Conservation (phyloP, 2,329 filamentous ascomycete species). For the Paecilomyces niveus region DNA sequence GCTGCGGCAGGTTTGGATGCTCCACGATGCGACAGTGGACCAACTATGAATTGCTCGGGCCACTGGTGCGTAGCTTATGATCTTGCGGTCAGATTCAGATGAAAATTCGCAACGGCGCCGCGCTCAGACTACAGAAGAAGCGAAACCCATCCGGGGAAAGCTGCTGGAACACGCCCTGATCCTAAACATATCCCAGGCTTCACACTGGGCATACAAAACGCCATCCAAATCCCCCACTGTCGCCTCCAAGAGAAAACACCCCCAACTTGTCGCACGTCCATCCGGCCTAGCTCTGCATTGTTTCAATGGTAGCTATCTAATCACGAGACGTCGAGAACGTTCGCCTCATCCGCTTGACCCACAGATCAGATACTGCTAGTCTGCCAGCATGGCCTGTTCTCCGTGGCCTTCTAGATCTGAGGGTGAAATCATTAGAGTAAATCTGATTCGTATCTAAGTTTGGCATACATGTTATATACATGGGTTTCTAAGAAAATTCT, state of each 20-base stretch:
- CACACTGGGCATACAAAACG: not conserved
- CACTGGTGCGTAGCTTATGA: constrained; percentile 4
- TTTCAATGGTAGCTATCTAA: not conserved
- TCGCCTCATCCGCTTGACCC: not conserved
- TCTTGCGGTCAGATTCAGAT: constrained; percentile 7
- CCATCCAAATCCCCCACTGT: too few species aligned
- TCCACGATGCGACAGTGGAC: constrained; percentile 5
- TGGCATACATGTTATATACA: constrained; percentile 1
- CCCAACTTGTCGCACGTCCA: not conserved
- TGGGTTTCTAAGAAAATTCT: not conserved
- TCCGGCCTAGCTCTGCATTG: not conserved
- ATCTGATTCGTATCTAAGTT: not conserved
- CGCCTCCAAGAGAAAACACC: too few species aligned
- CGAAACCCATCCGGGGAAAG: not conserved
- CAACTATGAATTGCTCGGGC: constrained; percentile 6
- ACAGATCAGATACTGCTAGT: not conserved
- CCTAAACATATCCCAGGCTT: not conserved
- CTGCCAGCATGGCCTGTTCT: not conserved
- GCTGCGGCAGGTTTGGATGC: not conserved
- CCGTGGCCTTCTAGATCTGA: not conserved
- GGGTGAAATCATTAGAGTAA: not conserved
- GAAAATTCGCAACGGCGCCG: not conserved
- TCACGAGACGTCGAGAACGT: not conserved
- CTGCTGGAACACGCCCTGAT: not conserved
- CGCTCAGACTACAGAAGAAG: not conserved